Percentiles rank a stretch among this genome's conserved stretches.
Evolutionary conservation across 257 asterid genomes (phyloP).

Genomic region (Hygrophila difformis): DNA sequence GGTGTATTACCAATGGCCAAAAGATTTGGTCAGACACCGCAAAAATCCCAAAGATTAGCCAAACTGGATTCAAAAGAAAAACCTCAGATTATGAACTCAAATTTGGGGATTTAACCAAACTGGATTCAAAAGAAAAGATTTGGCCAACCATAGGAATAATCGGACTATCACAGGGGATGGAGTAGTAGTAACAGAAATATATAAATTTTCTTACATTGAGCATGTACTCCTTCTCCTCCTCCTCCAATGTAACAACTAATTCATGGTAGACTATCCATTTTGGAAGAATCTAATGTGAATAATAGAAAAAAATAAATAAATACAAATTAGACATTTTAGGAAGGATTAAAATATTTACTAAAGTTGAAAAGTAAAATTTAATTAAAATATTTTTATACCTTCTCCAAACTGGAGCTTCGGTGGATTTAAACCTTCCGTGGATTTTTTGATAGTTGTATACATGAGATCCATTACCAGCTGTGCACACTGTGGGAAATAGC

Average conservation of each 20-base stretch:
- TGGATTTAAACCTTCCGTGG: constrained; percentile 84
- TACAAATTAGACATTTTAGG: too few relatives aligned
- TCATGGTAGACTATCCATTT: constrained; percentile 93
- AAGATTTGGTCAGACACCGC: constrained; percentile 4
- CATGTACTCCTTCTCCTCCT: constrained; percentile 98
- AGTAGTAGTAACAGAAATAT: too few relatives aligned
- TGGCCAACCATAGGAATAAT: too few relatives aligned
- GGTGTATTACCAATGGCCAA: constrained; percentile 1
- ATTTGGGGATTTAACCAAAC: too few relatives aligned
- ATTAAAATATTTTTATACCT: constrained; percentile 31
- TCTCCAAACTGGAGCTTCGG: constrained; percentile 86
- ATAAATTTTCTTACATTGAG: constrained; percentile 39
- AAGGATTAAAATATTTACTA: too few relatives aligned
- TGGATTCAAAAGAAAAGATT: too few relatives aligned
- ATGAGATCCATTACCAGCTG: constrained; percentile 73
- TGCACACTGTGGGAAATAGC: constrained; percentile 81
- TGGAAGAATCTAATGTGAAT: constrained; percentile 50
- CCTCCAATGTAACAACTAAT: constrained; percentile 75
- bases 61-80: constrained; percentile 36
- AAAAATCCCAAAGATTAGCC: not conserved
- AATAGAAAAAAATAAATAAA: too few relatives aligned
- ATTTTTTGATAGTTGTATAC: constrained; percentile 72
- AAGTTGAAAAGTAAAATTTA: too few relatives aligned
- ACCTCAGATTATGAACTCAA: constrained; percentile 27
- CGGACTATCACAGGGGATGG: too few relatives aligned